These are phyloP conservation scores for Escovopsis sp. DNA, from an alignment of 2,329 filamentous ascomycete species.

Conservation along the genomic window DNA sequence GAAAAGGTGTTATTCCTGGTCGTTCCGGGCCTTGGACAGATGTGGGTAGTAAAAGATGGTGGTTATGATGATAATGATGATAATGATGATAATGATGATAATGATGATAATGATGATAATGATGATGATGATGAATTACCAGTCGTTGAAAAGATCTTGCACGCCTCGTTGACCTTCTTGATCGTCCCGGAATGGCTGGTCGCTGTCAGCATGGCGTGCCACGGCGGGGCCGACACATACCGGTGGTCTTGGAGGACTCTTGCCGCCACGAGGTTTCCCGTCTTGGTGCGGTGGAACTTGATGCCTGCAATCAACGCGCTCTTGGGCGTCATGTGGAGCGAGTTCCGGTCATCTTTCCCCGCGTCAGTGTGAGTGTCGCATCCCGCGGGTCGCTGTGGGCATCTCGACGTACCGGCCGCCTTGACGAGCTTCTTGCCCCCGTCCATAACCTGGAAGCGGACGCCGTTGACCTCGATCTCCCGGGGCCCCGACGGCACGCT, in stretches of 20 bases:
- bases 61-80: constrained; percentile 9
- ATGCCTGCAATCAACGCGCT: constrained; percentile 59
- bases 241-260: constrained; percentile 61
- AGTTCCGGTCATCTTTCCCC: constrained; percentile 40
- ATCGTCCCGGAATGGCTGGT: constrained; percentile 32
- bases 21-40: no score
- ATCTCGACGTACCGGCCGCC: constrained; percentile 41
- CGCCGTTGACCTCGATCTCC: constrained; percentile 54
- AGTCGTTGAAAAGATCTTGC: constrained; percentile 56
- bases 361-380: not conserved
- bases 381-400: not conserved
- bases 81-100: constrained; percentile 10
- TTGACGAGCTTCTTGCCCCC: constrained; percentile 74
- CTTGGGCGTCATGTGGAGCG: constrained; percentile 58
- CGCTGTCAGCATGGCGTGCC: constrained; percentile 26
- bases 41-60: no score
- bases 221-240: constrained; percentile 35
- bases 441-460: constrained; percentile 58
- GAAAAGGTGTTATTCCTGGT: no score
- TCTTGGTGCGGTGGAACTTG: constrained; percentile 72
- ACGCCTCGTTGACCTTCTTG: constrained; percentile 58
- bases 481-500: constrained; percentile 25
- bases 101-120: no score
- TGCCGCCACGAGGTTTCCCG: constrained; percentile 70
- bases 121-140: constrained; percentile 37